These are phyloP conservation scores for Jatropha podagrica DNA, from an alignment of 441 rosid species.

Conservation along the genomic window DNA sequence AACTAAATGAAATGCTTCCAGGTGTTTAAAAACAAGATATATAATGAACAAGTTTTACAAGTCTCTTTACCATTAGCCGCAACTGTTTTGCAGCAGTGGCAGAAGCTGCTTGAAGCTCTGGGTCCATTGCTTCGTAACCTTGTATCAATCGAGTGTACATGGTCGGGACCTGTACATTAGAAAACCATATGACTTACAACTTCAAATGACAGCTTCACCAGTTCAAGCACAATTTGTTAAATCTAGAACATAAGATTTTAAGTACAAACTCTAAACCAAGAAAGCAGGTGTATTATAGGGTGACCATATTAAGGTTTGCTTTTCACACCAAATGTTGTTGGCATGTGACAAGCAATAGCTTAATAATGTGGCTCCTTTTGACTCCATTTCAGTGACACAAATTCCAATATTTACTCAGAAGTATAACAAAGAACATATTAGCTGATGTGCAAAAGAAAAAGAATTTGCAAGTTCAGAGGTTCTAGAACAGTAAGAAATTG, in stretches of 20 bases:
- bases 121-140: slow-evolving; percentile 93
- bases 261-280: not conserved
- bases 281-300: not conserved
- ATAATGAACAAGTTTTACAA: slow-evolving; percentile 7
- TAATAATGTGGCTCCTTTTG: not conserved
- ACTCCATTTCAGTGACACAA: not conserved
- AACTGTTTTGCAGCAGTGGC: slow-evolving; percentile 75
- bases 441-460: not conserved
- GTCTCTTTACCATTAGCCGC: slow-evolving; percentile 74
- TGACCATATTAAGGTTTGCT: slow-evolving; percentile 1
- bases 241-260: not conserved
- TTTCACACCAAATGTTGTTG: not conserved
- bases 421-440: not conserved
- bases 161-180: slow-evolving; percentile 72
- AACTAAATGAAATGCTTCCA: slow-evolving; percentile 3
- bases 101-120: slow-evolving; percentile 58
- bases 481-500: not conserved
- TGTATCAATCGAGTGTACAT: slow-evolving; percentile 94
- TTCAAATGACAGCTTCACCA: slow-evolving; percentile 5
- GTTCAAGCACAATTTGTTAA: slow-evolving; percentile 19
- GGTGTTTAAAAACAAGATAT: not conserved
- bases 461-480: not conserved
- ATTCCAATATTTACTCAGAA: not conserved
- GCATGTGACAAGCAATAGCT: not conserved
- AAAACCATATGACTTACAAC: slow-evolving; percentile 15